A percentile compares a stretch with the other conserved stretches of the same genome.
phyloP scores from a whole-genome alignment of 2,329 filamentous ascomycete genomes.

The Coniochaeta sp. region DNA sequence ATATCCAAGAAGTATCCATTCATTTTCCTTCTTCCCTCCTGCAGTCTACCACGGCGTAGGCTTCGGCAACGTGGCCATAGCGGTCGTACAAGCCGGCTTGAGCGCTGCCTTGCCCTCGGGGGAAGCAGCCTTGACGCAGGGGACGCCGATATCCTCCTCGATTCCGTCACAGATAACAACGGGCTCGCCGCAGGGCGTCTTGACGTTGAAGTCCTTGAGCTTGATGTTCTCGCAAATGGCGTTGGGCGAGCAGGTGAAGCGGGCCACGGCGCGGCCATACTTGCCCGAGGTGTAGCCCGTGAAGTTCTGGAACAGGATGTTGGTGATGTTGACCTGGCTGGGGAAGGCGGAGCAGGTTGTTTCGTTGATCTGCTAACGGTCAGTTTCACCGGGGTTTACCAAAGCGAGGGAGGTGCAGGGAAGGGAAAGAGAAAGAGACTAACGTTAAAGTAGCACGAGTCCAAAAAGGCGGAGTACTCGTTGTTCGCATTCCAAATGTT shows the following conservation, averaged over 20 bases:
- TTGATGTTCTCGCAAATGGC: slow-evolving; percentile 50
- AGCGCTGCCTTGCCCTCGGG: slow-evolving; percentile 23
- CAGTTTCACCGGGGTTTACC: too few relatives aligned
- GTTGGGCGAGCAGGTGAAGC: slow-evolving; percentile 43
- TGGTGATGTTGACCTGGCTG: slow-evolving; percentile 50
- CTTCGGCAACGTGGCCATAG: slow-evolving; percentile 9
- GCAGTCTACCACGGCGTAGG: slow-evolving; percentile 11
- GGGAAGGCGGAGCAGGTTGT: slow-evolving; percentile 46
- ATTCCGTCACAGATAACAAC: slow-evolving; percentile 45
- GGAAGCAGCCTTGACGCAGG: slow-evolving; percentile 27
- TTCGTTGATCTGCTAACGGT: slow-evolving; percentile 24
- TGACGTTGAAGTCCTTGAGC: slow-evolving; percentile 47
- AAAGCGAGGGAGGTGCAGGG: too few relatives aligned
- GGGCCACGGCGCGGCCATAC: slow-evolving; percentile 45
- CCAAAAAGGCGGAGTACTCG: slow-evolving; percentile 49
- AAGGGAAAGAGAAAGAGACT: too few relatives aligned
- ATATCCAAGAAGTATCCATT: too few relatives aligned
- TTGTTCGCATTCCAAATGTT: slow-evolving; percentile 54
- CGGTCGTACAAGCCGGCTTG: slow-evolving; percentile 20
- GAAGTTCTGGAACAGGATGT: slow-evolving; percentile 53
- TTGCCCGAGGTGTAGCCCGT: slow-evolving; percentile 49
- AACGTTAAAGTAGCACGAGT: slow-evolving; percentile 58
- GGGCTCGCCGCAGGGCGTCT: slow-evolving; percentile 35
- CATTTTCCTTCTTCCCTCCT: too few relatives aligned
- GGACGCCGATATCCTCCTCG: slow-evolving; percentile 25